These are phyloP conservation scores for Zancudomyces culisetae DNA, from an alignment of 371 early-diverging fungal genomes.

Conservation along the genomic window DNA sequence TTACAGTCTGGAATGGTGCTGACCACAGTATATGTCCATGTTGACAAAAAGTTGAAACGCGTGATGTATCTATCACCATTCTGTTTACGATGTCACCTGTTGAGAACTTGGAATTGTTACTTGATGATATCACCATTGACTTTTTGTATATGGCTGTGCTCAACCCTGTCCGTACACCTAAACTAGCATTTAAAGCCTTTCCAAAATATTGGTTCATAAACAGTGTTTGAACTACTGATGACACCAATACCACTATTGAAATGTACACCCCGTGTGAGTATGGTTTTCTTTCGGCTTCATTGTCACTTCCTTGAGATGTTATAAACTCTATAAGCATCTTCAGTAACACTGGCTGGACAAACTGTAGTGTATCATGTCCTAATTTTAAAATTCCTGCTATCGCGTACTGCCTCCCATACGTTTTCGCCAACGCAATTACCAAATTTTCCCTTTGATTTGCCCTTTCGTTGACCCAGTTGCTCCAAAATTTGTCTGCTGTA, in stretches of 20 bases:
- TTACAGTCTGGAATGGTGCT: constrained; percentile 63
- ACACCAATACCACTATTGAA: constrained; percentile 45
- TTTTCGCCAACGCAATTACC: constrained; percentile 30
- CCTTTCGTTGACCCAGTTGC: constrained; percentile 42
- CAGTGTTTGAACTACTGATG: constrained; percentile 54
- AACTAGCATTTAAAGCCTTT: constrained; percentile 46
- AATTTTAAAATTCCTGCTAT: constrained; percentile 39
- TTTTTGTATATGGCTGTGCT: constrained; percentile 75
- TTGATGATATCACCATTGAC: constrained; percentile 50
- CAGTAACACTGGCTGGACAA: constrained; percentile 61
- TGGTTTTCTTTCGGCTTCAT: constrained; percentile 25
- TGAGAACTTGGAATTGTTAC: constrained; percentile 52
- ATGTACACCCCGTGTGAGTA: constrained; percentile 31
- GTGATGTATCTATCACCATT: constrained; percentile 62
- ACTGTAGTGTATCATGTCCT: constrained; percentile 48
- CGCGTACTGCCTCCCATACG: constrained; percentile 40
- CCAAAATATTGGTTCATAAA: constrained; percentile 82
- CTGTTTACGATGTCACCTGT: constrained; percentile 67
- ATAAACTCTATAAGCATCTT: constrained; percentile 48
- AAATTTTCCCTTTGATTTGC: constrained; percentile 33
- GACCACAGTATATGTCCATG: constrained; percentile 64
- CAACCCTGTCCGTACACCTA: constrained; percentile 57
- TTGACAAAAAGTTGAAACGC: constrained; percentile 35
- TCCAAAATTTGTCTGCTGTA: constrained; percentile 38
- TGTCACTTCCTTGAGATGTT: constrained; percentile 17